Evolutionary conservation across 352 stramenopile species (phyloP), one percentile per base, ranked within the genome.

Genomic region (Phytophthora idaei): DNA sequence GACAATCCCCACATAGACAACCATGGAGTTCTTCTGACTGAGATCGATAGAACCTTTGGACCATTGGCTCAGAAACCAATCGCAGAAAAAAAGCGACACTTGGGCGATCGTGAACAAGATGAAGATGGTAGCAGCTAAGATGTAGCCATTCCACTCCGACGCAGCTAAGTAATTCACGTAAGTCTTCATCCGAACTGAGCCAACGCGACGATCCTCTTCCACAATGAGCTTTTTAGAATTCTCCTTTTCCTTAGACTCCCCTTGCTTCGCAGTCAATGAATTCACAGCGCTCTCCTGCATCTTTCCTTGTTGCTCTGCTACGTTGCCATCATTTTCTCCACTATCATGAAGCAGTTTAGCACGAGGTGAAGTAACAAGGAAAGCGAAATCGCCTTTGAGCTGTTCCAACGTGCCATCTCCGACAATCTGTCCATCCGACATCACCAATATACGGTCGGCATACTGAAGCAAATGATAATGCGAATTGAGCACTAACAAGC

Each of bases 401-500:
- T 94, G 73, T 1, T 73, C n/a, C 62, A 88, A 95, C 4, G 74
- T 83, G 1, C 94, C 96, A 57, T 90, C 70, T 34, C 97, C 93
- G 1, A 81, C 79, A 42, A 98, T 86, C 9, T 61, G 46, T 6
- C 93, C 94, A 44, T 96, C 61, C 6, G 82, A 61, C 48, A 99
- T 69, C 4, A 94, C 80, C 4, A 94, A 11, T 10, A 97, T 74
- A 5, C 64, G 52, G 48, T 91, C 80, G 8, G 78, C 77, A 31
- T 82, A 87, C 34, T 83, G 64, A 15, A 88, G 86, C 56, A 98
- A 78, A 71, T 98, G 92, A 61, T 98, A 95, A 41, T 98, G 74
- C 21, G 89, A 87, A 71, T 98, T 98, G 1, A 97, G 94, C 4
- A 98, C 96, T 6, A 98, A 73, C 11, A 99, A 58, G 0, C 97